Percentiles rank a stretch among this genome's conserved stretches.
Conservation (phyloP, 345 rosid species). For the Trapa incisa region DNA sequence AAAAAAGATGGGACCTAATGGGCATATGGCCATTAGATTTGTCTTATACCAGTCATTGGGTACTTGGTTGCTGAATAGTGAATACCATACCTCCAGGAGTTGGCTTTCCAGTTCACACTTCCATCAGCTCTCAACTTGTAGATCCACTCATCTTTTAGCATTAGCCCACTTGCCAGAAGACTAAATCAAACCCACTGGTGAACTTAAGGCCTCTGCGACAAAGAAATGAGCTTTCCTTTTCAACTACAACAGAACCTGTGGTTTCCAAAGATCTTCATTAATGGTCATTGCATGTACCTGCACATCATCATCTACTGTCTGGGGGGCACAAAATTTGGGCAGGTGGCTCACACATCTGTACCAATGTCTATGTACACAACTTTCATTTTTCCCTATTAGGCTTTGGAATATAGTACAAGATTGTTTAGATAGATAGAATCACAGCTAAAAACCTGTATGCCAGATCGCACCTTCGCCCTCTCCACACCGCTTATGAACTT, state of each 20-base stretch:
- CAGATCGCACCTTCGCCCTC: constrained; percentile 72
- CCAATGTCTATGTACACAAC: not conserved
- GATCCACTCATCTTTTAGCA: too few relatives aligned
- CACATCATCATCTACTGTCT: constrained; percentile 24
- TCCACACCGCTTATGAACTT: constrained; percentile 60
- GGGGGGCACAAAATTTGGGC: constrained; percentile 32
- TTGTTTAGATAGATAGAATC: constrained; percentile 20
- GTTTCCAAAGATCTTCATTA: not conserved
- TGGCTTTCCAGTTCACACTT: too few relatives aligned
- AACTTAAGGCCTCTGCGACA: not conserved
- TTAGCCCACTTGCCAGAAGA: too few relatives aligned
- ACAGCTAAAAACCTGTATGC: constrained; percentile 57
- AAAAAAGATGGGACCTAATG: too few relatives aligned
- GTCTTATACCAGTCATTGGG: too few relatives aligned
- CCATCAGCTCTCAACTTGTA: too few relatives aligned
- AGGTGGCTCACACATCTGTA: not conserved
- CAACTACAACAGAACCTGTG: not conserved
- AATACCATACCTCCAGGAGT: too few relatives aligned
- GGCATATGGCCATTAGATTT: too few relatives aligned
- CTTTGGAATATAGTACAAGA: constrained; percentile 13
- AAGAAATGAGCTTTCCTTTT: not conserved
- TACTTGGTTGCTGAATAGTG: too few relatives aligned
- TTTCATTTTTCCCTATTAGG: not conserved
- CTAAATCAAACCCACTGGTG: too few relatives aligned
- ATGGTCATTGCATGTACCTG: constrained; percentile 1